Evolutionary conservation across 108 stramenopile species (phyloP), one percentile per base, ranked within the genome.

Genomic region (Nitzschia sp.): DNA sequence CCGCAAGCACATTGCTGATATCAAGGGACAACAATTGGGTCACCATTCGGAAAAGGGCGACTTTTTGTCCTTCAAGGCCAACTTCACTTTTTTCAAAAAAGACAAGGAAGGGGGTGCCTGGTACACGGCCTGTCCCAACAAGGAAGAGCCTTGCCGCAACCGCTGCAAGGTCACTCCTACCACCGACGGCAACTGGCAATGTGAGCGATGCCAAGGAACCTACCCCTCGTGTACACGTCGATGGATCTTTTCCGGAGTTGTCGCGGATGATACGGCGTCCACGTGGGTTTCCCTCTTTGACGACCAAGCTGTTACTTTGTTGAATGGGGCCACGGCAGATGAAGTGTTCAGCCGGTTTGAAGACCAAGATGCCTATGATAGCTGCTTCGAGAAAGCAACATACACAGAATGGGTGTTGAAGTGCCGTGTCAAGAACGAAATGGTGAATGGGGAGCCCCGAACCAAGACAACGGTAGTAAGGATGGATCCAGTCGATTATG

Each of bases 121-220:
- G 97, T 98, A 98, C 83, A 88, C 94, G 7, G 94, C 96, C 48
- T 97, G 96, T 72, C 75, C 86, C 59, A 94, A 94, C 66, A 54
- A 91, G 24, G 75, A 73, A 7, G 96, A 93, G 22, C 94, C 89
- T 51, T 95, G 94, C 77, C 86, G 82, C 46, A 91, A 95, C 43
- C 84, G 84, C 51, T 90, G 62, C 80, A 95, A 95, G 82, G 90
- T 90, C 34, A 85, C 79, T 8, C 89, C 83, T 51, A 88, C 83
- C 19, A 86, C 89, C 24, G 91, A 92, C 71, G 90, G 87, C 42
- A 75, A 72, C 41, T 95, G 83, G 84, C 76, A 81, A 56, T 95
- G 94, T 64, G 94, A 92, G 50, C 85, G 83, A 71, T 95, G 94
- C 65, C 72, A 83, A 56, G 79, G 86, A 53, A 83, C 87, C 38